These are phyloP conservation scores for Kernera saxatilis DNA, from an alignment of 345 rosid species.

Conservation along the genomic window DNA sequence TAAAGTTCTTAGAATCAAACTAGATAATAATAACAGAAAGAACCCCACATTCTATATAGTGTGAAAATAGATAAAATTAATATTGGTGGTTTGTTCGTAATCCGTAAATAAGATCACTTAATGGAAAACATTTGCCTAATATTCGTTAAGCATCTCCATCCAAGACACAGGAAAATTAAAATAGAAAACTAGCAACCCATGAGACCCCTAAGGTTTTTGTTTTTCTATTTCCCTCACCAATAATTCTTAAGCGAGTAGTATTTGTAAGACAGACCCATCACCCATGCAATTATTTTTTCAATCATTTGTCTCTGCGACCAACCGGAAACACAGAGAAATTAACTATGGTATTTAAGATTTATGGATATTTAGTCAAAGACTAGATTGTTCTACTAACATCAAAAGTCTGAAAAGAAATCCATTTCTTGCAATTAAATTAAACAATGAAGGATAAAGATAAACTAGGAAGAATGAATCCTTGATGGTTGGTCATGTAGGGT, in stretches of 20 bases:
- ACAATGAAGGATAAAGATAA: not conserved
- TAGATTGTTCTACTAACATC: not conserved
- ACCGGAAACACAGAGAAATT: not conserved
- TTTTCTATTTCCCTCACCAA: not conserved
- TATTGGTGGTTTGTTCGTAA: slow-evolving; percentile 5
- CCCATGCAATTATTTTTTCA: not conserved
- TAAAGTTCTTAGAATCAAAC: slow-evolving; percentile 1
- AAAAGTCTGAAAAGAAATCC: not conserved
- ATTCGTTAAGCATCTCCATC: slow-evolving; percentile 18
- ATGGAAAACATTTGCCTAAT: slow-evolving; percentile 6
- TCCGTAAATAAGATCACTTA: not conserved
- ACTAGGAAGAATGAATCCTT: slow-evolving; percentile 4
- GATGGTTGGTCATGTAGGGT: slow-evolving; percentile 22
- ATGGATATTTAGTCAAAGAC: not conserved
- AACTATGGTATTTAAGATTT: not conserved
- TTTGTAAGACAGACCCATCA: not conserved
- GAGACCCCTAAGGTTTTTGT: not conserved
- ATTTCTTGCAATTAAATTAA: not conserved
- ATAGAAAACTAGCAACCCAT: not conserved
- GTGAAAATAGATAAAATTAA: not conserved
- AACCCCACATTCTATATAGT: slow-evolving; percentile 3
- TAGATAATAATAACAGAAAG: slow-evolving; percentile 8
- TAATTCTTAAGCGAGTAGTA: not conserved
- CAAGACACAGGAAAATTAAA: not conserved
- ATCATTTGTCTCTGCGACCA: not conserved